Conservation (phyloP, 139 green algal genomes). For the Chlamydomonas asymmetrica region DNA sequence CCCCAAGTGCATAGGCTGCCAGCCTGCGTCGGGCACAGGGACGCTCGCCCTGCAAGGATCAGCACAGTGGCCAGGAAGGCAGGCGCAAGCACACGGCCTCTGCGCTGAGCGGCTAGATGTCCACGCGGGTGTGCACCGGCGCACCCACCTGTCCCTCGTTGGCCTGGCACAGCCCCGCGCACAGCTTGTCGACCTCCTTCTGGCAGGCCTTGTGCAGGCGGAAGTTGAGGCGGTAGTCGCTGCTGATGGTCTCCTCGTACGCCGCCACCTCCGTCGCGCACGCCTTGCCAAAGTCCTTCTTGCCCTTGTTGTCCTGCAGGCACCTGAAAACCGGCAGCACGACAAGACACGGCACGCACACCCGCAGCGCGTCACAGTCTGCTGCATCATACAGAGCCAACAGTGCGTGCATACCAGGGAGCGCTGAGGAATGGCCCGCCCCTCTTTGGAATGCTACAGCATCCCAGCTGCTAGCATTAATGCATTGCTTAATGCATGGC, state of each 20-base stretch:
- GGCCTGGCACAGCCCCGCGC: constrained; percentile 53
- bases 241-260: constrained; percentile 61
- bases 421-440: too few species aligned
- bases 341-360: neutral
- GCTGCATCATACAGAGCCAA: neutral
- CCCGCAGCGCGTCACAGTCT: neutral
- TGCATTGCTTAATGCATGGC: neutral
- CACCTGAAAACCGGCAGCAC: constrained; percentile 41
- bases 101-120: too few species aligned
- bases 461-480: too few species aligned
- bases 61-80: too few species aligned
- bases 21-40: too few species aligned
- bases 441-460: too few species aligned
- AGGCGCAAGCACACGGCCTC: too few species aligned
- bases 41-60: too few species aligned
- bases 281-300: constrained; percentile 67
- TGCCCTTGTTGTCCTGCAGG: constrained; percentile 67
- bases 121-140: too few species aligned
- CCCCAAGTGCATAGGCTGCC: too few species aligned
- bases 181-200: constrained; percentile 71
- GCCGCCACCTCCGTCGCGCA: constrained; percentile 71
- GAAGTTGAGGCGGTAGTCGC: constrained; percentile 90
- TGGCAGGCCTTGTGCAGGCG: constrained; percentile 75
- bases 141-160: constrained; percentile 31
- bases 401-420: too few species aligned